These are phyloP conservation scores for Colletotrichum noveboracense DNA, from an alignment of 2,329 filamentous ascomycete species.

Conservation along the genomic window DNA sequence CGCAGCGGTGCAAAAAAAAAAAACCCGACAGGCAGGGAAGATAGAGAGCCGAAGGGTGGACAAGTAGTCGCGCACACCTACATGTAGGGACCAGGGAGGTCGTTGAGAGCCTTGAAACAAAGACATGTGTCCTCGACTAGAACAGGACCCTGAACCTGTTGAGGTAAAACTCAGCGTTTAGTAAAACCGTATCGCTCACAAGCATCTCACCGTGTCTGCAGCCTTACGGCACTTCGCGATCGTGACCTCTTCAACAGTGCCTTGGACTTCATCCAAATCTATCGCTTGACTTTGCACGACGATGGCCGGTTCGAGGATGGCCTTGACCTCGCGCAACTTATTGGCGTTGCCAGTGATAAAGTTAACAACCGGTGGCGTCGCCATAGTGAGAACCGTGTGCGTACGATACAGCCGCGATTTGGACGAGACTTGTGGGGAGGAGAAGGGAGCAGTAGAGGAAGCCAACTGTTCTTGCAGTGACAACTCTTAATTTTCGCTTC, in stretches of 20 bases:
- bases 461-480: not conserved
- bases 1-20: not conserved
- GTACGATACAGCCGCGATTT: not conserved
- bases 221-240: conserved; percentile 85
- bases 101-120: conserved; percentile 88
- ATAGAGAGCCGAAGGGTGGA: not conserved
- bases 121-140: conserved; percentile 95
- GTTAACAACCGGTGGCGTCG: conserved; percentile 62
- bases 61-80: conserved; percentile 48
- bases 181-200: not conserved
- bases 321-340: conserved; percentile 88
- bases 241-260: conserved; percentile 89
- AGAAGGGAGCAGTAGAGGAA: not conserved
- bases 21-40: not conserved
- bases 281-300: conserved; percentile 75
- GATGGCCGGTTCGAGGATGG: conserved; percentile 80
- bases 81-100: conserved; percentile 97
- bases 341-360: conserved; percentile 98
- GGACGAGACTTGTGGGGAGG: not conserved
- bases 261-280: conserved; percentile 90
- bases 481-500: not conserved
- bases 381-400: conserved; percentile 36
- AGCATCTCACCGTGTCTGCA: conserved; percentile 69
- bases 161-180: not conserved
- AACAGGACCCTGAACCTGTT: conserved; percentile 81